Evolutionary conservation across 805 yeast genomes (phyloP), one percentile per base, ranked within the genome.

Genomic region (Saturnispora mendoncae): DNA sequence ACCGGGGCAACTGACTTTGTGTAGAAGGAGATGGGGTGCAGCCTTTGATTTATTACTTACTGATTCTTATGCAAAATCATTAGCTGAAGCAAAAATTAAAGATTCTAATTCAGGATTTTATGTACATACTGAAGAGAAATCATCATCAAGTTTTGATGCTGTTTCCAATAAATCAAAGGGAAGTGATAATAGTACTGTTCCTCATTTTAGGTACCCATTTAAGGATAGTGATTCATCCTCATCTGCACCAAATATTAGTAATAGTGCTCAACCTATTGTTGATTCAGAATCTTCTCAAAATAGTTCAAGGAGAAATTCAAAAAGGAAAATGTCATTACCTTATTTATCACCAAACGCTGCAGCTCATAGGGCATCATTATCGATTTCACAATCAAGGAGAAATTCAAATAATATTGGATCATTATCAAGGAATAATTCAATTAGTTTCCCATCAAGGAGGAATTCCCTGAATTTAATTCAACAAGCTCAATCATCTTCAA

Each of bases 11-110:
- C 45, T 76, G 36, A 68, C 65, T 47, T 61, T 83, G 4, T 64
- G 84, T 40, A 67, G 83, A 49, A 80, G 78, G 49, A 66, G 92
- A 53, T 84, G 94, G 94, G 92, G 92, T 0, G 58, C 74, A 26
- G 78, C 73, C 46, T 84, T 84, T 53, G 78, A 79, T 47, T 68
- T 68, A 48, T 47, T 82, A 14, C 56, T 83, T 30, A 67, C 86
- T 0, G 69, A 72, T 50, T 83, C 80, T 1, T 84, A 81, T 55
- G 75, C 80, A 0, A 65, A 73, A 44, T 80, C 84, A 0, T 68
- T 68, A 6, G 68, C 65, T 26, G 59, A 53, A 23, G 15, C 41
- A 18, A 42, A 33, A 13, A 34, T 38, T 10, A 17, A 29, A 23
- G 45, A 43, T 18, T 9, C 25, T 10, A 8, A 36, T 19, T 23